Conservation (phyloP, 192 early-diverging fungal species). For the Phycomyces nitens region DNA sequence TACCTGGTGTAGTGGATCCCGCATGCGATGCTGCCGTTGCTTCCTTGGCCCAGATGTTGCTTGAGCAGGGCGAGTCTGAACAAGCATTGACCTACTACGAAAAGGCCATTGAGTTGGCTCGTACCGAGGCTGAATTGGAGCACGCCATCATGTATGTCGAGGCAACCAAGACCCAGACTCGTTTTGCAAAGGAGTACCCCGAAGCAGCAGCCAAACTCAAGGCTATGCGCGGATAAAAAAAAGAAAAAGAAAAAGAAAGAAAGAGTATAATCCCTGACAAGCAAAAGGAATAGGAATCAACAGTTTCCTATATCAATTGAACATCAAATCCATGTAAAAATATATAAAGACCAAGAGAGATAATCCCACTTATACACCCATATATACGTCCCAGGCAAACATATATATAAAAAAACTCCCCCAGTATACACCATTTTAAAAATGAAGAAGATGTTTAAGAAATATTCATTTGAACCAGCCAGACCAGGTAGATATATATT, state of each 20-base stretch:
- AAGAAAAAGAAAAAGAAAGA: background rate
- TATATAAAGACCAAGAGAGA: no score
- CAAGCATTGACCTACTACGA: slow-evolving; percentile 84
- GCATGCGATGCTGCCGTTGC: slow-evolving; percentile 92
- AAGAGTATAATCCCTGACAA: background rate
- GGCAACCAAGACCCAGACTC: slow-evolving; percentile 54
- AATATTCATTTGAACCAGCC: background rate
- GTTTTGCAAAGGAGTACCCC: slow-evolving; percentile 4
- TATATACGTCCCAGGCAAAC: background rate
- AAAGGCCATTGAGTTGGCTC: slow-evolving; percentile 73
- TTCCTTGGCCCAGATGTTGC: slow-evolving; percentile 72
- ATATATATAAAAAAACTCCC: background rate
- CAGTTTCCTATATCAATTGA: background rate
- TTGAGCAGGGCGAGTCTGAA: slow-evolving; percentile 82
- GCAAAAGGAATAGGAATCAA: background rate
- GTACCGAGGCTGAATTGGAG: slow-evolving; percentile 88
- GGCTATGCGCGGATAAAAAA: slow-evolving; percentile 10
- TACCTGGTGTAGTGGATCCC: slow-evolving; percentile 67
- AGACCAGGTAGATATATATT: background rate
- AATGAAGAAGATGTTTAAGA: background rate
- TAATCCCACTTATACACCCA: background rate
- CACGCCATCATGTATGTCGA: slow-evolving; percentile 74
- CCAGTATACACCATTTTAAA: background rate
- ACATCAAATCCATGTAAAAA: no score
- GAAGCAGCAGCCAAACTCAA: slow-evolving; percentile 23